These are phyloP conservation scores for Pseudocercospora musae DNA, from an alignment of 2,329 filamentous ascomycete species.

Conservation along the genomic window DNA sequence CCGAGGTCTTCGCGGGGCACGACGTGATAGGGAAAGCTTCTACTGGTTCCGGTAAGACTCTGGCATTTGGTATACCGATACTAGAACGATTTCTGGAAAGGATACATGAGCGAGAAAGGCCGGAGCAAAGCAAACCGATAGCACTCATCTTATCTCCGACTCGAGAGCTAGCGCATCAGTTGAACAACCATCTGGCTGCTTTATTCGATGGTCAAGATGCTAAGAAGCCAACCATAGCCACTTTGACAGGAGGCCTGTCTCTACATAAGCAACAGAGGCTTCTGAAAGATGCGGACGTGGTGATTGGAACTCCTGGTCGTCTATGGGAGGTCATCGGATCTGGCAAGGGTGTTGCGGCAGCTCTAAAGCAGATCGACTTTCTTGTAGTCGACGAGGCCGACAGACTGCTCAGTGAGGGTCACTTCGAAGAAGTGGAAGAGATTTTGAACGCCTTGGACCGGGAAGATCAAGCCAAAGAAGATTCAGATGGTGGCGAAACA, in stretches of 20 bases:
- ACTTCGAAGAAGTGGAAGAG: slow-evolving; percentile 91
- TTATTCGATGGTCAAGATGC: slow-evolving; percentile 67
- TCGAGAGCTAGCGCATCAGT: slow-evolving; percentile 87
- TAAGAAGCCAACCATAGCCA: slow-evolving; percentile 60
- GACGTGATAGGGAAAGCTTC: slow-evolving; percentile 95
- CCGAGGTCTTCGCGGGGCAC: slow-evolving; percentile 74
- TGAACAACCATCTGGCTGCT: slow-evolving; percentile 75
- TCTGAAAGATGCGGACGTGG: slow-evolving; percentile 78
- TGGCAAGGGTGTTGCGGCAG: slow-evolving; percentile 64
- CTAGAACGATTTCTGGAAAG: slow-evolving; percentile 73
- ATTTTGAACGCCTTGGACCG: slow-evolving; percentile 79
- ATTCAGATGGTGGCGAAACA: no score
- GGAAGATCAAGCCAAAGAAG: slow-evolving; percentile 49
- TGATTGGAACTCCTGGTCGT: slow-evolving; percentile 80
- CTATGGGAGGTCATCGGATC: slow-evolving; percentile 90
- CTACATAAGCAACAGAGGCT: slow-evolving; percentile 92
- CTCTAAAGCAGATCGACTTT: slow-evolving; percentile 72
- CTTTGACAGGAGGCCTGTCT: slow-evolving; percentile 86
- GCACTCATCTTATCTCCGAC: slow-evolving; percentile 88
- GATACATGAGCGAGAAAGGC: slow-evolving; percentile 22
- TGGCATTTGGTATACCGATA: slow-evolving; percentile 92
- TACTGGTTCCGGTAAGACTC: slow-evolving; percentile 93
- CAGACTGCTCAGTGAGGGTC: slow-evolving; percentile 82
- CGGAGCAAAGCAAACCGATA: slow-evolving; percentile 50
- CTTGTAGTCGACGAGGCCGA: slow-evolving; percentile 94